Evolutionary conservation across 352 stramenopile species (phyloP).

Genomic region (Globisporangium sylvaticum): DNA sequence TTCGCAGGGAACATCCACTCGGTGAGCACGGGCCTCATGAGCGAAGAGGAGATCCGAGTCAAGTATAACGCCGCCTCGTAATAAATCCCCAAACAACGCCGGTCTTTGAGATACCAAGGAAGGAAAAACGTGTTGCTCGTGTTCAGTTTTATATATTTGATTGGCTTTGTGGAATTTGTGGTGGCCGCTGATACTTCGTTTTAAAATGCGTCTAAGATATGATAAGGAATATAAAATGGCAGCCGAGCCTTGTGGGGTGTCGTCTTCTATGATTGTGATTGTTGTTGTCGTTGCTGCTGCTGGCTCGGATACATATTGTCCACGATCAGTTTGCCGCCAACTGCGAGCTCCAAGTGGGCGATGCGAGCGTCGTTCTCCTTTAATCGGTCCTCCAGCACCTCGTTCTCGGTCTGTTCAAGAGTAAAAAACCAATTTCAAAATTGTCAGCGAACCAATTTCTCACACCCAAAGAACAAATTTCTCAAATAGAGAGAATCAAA

Average conservation of each 20-base stretch:
- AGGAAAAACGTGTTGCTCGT: not conserved
- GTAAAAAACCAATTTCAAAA: not conserved
- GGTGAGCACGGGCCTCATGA: constrained; percentile 86
- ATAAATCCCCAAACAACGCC: constrained; percentile 33
- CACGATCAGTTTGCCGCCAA: constrained; percentile 39
- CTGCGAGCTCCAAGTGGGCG: constrained; percentile 46
- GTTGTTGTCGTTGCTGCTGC: not conserved
- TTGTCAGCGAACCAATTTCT: not conserved
- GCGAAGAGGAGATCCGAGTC: constrained; percentile 93
- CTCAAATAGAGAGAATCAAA: not conserved
- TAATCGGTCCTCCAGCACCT: constrained; percentile 34
- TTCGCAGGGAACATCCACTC: constrained; percentile 90
- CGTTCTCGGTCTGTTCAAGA: constrained; percentile 28
- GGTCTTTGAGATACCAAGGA: constrained; percentile 27
- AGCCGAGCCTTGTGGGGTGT: not conserved
- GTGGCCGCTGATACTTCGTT: not conserved
- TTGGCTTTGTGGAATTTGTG: constrained; percentile 4
- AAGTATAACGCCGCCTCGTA: constrained; percentile 89
- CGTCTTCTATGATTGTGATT: not conserved
- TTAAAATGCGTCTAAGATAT: constrained; percentile 16
- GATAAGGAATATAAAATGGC: not conserved
- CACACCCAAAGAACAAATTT: not conserved
- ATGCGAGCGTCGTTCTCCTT: constrained; percentile 41
- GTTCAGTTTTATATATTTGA: constrained; percentile 10
- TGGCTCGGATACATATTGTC: constrained; percentile 12